These are phyloP conservation scores for Pichia eremophila DNA, from an alignment of 805 yeast genomes.

Conservation along the genomic window DNA sequence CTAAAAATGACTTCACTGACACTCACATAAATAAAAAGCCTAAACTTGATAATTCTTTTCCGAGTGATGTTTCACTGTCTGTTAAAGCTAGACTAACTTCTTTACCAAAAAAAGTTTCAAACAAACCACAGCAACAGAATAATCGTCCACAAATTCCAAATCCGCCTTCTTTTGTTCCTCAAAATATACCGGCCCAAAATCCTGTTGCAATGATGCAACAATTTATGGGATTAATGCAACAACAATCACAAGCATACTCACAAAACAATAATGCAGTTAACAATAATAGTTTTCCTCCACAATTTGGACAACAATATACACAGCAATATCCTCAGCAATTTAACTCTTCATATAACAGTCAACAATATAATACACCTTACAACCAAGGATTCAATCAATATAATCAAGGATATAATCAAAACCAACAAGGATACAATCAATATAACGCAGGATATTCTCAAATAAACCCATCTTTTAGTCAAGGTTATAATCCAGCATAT, in stretches of 20 bases:
- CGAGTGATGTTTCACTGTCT: not conserved
- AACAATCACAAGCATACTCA: constrained; percentile 1
- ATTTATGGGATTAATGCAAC: constrained; percentile 11
- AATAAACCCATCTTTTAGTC: not conserved
- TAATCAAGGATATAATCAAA: constrained; percentile 4
- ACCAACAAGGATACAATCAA: not conserved
- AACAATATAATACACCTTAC: not conserved
- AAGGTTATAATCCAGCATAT: not conserved
- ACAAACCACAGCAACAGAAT: not conserved
- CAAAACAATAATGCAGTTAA: constrained; percentile 9
- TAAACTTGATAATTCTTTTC: not conserved
- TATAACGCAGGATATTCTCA: constrained; percentile 3
- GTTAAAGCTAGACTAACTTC: constrained; percentile 11
- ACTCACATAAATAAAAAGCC: not conserved
- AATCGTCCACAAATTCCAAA: not conserved
- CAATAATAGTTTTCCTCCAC: not conserved
- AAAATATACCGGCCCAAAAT: constrained; percentile 1
- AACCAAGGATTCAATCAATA: constrained; percentile 4
- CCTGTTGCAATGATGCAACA: constrained; percentile 10
- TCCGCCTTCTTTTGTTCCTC: not conserved
- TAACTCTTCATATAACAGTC: constrained; percentile 4
- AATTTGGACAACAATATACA: constrained; percentile 1
- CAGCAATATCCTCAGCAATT: constrained; percentile 1
- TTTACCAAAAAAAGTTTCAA: constrained; percentile 10
- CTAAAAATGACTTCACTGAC: not conserved